These are phyloP conservation scores for Tubosaeta sp. DNA, from an alignment of 768 basidiomycete genomes.

Conservation along the genomic window DNA sequence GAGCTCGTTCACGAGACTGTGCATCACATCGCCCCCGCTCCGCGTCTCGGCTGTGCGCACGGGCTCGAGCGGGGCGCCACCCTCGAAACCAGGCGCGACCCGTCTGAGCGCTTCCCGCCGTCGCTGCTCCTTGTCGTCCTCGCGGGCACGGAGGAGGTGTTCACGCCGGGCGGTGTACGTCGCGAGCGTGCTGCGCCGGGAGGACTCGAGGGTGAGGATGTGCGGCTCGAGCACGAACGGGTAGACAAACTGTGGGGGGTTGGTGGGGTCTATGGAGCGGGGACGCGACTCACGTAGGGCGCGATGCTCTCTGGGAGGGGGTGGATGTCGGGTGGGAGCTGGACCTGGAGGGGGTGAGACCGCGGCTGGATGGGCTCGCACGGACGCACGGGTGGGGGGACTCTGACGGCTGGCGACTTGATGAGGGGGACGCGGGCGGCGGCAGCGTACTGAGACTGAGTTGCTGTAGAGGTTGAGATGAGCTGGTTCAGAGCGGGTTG, in stretches of 20 bases:
- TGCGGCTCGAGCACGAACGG: conserved; percentile 93
- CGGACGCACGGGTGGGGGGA: conserved; percentile 67
- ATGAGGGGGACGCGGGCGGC: conserved; percentile 79
- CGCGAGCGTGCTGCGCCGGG: conserved; percentile 63
- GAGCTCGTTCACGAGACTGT: conserved; percentile 76
- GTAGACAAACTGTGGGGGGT: conserved; percentile 78
- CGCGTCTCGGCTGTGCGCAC: conserved; percentile 4
- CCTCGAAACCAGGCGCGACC: conserved; percentile 85
- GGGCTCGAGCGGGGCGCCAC: conserved; percentile 48
- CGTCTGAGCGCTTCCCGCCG: conserved; percentile 61
- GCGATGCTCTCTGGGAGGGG: conserved; percentile 89
- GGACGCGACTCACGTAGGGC: conserved; percentile 62
- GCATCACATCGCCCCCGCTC: conserved; percentile 58
- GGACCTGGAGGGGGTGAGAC: conserved; percentile 49
- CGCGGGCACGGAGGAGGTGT: conserved; percentile 62
- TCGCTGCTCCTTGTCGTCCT: conserved; percentile 70
- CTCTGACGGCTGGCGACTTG: conserved; percentile 85
- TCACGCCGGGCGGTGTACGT: conserved; percentile 65
- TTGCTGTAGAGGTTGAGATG: conserved; percentile 8
- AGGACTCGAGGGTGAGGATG: conserved; percentile 68
- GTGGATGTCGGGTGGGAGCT: conserved; percentile 87
- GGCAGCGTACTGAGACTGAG: conserved; percentile 70
- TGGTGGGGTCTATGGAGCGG: not conserved
- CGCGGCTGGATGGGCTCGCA: not conserved
- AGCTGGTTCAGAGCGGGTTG: not conserved